Conservation (phyloP, 2,329 filamentous ascomycete genomes). For the Didymella pinodella region DNA sequence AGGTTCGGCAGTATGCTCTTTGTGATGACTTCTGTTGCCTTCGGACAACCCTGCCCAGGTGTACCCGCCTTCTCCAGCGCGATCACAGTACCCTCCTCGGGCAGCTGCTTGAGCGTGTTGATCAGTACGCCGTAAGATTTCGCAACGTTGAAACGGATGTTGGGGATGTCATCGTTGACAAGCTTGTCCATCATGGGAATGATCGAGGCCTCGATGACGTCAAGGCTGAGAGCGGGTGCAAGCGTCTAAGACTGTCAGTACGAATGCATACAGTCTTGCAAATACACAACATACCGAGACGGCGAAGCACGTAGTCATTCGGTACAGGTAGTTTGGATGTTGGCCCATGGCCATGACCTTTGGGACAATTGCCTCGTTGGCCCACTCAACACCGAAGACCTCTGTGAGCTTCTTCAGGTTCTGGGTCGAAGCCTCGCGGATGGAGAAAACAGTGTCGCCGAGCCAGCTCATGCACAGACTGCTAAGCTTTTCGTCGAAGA, state of each 20-base stretch:
- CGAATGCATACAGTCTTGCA: conserved; percentile 4
- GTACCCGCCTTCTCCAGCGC: conserved; percentile 81
- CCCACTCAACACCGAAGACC: conserved; percentile 98
- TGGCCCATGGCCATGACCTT: conserved; percentile 99
- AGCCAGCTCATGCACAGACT: conserved; percentile 98
- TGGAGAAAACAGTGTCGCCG: conserved; percentile 97
- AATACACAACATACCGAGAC: conserved; percentile 77
- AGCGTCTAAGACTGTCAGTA: conserved; percentile 72
- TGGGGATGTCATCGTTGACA: conserved; percentile 92
- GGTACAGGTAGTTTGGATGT: conserved; percentile 98
- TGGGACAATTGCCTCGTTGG: conserved; percentile 93
- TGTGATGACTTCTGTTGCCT: conserved; percentile 81
- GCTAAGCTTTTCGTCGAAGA: conserved; percentile 98
- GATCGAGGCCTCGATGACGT: conserved; percentile 91
- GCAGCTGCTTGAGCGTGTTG: conserved; percentile 88
- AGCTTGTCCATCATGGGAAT: conserved; percentile 96
- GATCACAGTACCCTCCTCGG: conserved; percentile 85
- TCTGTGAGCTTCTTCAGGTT: conserved; percentile 99
- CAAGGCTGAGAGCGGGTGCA: conserved; percentile 88
- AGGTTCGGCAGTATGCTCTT: conserved; percentile 87
- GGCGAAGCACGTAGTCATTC: conserved; percentile 99
- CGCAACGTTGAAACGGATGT: conserved; percentile 99
- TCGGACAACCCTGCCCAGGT: conserved; percentile 67
- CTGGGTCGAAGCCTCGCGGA: conserved; percentile 94
- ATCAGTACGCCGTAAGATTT: conserved; percentile 95